A percentile compares a stretch with the other conserved stretches of the same genome.
Evolutionary conservation across 805 yeast species (phyloP).

Genomic region (Lachancea kluyveri): DNA sequence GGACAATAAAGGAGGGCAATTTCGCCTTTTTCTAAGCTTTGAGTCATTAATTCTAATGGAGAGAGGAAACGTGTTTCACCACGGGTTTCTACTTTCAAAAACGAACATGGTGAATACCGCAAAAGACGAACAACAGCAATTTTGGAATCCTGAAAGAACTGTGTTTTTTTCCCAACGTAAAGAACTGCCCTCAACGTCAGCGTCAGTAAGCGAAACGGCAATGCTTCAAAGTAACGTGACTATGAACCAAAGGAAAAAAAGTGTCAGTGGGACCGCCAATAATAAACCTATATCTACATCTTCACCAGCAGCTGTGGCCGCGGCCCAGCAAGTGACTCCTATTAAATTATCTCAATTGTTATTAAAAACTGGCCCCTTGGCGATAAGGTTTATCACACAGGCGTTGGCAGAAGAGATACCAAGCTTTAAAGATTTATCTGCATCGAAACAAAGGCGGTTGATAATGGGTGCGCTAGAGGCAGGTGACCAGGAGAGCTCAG

Average conservation of each 20-base stretch:
- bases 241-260: background rate
- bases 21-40: too few species aligned
- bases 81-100: too few species aligned
- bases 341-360: conserved; percentile 65
- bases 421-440: conserved; percentile 70
- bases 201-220: too few species aligned
- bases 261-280: background rate
- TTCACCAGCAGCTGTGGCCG: conserved; percentile 82
- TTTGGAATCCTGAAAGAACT: too few species aligned
- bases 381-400: conserved; percentile 83
- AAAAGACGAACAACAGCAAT: too few species aligned
- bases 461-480: conserved; percentile 85
- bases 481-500: conserved; percentile 46
- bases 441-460: conserved; percentile 83
- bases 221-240: conserved; percentile 1
- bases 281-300: conserved; percentile 53
- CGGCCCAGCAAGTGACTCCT: conserved; percentile 81
- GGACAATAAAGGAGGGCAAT: too few species aligned
- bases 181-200: too few species aligned
- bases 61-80: too few species aligned
- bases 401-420: conserved; percentile 70
- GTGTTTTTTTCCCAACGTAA: too few species aligned
- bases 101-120: too few species aligned
- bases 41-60: too few species aligned
- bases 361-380: conserved; percentile 74